Evolutionary conservation across 768 basidiomycete genomes (phyloP).

Genomic region (Trametes meyenii): DNA sequence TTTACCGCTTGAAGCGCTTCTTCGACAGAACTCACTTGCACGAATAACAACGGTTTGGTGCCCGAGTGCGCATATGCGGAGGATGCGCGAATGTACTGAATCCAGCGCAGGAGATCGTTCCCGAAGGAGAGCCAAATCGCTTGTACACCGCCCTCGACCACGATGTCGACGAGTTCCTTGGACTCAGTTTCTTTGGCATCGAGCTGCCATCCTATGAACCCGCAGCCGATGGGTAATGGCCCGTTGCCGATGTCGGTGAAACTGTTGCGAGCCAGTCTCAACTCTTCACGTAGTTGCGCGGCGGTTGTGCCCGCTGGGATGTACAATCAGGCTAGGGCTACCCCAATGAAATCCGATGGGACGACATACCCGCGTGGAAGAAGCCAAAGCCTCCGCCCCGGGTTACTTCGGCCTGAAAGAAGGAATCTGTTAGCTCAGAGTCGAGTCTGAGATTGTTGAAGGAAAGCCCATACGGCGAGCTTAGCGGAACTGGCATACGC

Average conservation of each 20-base stretch:
- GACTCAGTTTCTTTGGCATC: constrained; percentile 50
- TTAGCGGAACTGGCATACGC: constrained; percentile 65
- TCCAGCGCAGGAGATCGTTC: constrained; percentile 57
- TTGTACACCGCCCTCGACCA: constrained; percentile 56
- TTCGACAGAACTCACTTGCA: constrained; percentile 61
- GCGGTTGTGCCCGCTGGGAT: constrained; percentile 48
- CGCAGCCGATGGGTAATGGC: constrained; percentile 64
- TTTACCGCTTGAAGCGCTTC: constrained; percentile 62
- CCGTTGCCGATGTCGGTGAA: constrained; percentile 24
- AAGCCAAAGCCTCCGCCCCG: constrained; percentile 82
- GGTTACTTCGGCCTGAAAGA: constrained; percentile 51
- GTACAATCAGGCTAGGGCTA: constrained; percentile 6
- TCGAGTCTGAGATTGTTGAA: neutral
- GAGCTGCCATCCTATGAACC: constrained; percentile 77
- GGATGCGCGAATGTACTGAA: constrained; percentile 56
- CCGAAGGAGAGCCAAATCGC: constrained; percentile 83
- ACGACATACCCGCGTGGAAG: constrained; percentile 54
- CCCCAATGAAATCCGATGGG: neutral
- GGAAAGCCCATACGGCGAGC: constrained; percentile 24
- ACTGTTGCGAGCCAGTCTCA: constrained; percentile 52
- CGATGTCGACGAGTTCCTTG: constrained; percentile 47
- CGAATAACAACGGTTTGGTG: constrained; percentile 57
- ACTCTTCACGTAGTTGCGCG: constrained; percentile 50
- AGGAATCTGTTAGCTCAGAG: constrained; percentile 40
- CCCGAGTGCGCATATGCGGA: constrained; percentile 44